These are phyloP conservation scores for Triadica sebifera DNA, from an alignment of 345 rosid species.

Conservation along the genomic window DNA sequence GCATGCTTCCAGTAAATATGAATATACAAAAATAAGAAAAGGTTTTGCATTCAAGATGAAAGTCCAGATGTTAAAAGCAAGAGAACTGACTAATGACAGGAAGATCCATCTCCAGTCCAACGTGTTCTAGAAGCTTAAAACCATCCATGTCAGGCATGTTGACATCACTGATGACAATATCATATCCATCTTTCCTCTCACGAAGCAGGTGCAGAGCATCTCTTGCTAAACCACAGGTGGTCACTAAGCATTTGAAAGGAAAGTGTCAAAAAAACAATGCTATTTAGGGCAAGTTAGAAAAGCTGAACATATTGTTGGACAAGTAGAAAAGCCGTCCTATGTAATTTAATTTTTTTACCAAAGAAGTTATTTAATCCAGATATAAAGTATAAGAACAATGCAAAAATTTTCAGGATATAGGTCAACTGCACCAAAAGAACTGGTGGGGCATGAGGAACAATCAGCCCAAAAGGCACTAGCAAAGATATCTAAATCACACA, in stretches of 20 bases:
- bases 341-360: neutral
- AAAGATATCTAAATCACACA: too few relatives aligned
- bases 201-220: slow-evolving; percentile 76
- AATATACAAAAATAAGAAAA: slow-evolving; percentile 2
- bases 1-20: slow-evolving; percentile 11
- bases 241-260: slow-evolving; percentile 48
- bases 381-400: neutral
- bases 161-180: slow-evolving; percentile 90
- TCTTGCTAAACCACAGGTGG: slow-evolving; percentile 85
- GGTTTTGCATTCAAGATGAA: slow-evolving; percentile 19
- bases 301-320: slow-evolving; percentile 27
- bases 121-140: slow-evolving; percentile 87
- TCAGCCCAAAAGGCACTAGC: too few relatives aligned
- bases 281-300: neutral
- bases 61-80: slow-evolving; percentile 19
- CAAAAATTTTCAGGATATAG: neutral
- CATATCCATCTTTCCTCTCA: slow-evolving; percentile 81
- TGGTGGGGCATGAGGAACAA: too few relatives aligned
- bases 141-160: slow-evolving; percentile 99
- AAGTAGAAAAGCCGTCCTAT: slow-evolving; percentile 9
- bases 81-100: slow-evolving; percentile 86
- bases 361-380: slow-evolving; percentile 16
- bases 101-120: slow-evolving; percentile 94
- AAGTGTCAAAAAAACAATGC: slow-evolving; percentile 11
- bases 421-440: neutral